Evolutionary conservation across 2,329 filamentous ascomycete genomes (phyloP), one percentile per base, ranked within the genome.

Genomic region (Hypoxylon sp.): DNA sequence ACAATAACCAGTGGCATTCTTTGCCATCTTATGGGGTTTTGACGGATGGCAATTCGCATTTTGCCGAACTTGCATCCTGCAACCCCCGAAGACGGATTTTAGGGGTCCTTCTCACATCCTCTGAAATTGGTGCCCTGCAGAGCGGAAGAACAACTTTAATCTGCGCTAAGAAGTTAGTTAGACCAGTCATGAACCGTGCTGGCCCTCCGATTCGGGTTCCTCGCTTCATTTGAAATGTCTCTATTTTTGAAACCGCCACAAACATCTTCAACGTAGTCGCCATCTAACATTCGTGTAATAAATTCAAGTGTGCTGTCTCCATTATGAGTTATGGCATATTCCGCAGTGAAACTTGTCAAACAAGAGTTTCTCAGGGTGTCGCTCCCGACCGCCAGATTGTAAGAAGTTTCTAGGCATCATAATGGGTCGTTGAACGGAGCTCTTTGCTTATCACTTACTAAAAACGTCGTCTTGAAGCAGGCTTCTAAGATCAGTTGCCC

Each of bases 401-500:
- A 37, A 22, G 52, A 63, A 59, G 52, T 55, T 68, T 57, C 53
- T 66, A 62, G 50, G 51, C 65, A 70, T 63, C 68, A 70, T 63
- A 29, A 70, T 70, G 58, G 68, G 65, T 52, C 54, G 59, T 68
- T 62, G 29, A 58, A 70, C 62, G 68, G 68, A 63, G 68, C 52
- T 39, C 17, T 59, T 58, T 67, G 69, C 69, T 67, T 57, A 71
- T 71, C 69, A 70, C 44, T 71, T 71, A 67, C 69, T 71, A 35
- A 70, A 71, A 70, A 58, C 54, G 69, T 70, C 56, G 44, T 65
- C 19, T 44, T 71, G 63, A 71, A 70, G 69, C 66, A 71, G 66
- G 63, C 67, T 71, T 70, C 69, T 67, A 65, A 69, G 60, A 71
- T 71, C 68, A 70, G 69, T 67, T 62, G 63, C 67, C 56, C 67